Base-by-base conservation (phyloP, 1,284 basidiomycete genomes). In the Boletus mariae region DNA sequence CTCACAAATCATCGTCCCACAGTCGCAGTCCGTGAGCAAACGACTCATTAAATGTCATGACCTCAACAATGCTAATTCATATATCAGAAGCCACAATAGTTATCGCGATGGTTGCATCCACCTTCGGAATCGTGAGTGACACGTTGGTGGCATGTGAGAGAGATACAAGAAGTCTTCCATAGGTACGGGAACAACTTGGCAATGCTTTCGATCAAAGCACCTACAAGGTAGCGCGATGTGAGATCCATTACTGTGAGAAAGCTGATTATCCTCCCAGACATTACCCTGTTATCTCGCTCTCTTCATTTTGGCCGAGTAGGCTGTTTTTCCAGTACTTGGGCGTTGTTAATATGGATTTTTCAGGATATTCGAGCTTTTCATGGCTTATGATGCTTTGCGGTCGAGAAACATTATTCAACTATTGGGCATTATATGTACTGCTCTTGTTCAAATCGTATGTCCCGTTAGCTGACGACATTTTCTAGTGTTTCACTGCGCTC, bases 201-300 rank as follows among this genome's bases (percentile, higher is more conserved):
- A 4, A 54, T 6, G 49, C 71, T 31, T 76, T 86, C 48, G 65
- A 68, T 40, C 9, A 37, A 1, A 13, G 66, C 4, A 64, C 71
- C 59, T 84, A 84, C 71, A 86, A 85, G 73, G 85, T 82, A 54
- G 25, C 65, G 53, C 41, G 45, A 17, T 53, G 28, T 37, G 29
- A 34, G 17, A 15, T 31, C 13, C 40, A 20, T 32, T 50, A 8
- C 26, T 46, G 37, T 37, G 54, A 51, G 57, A 52, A 26, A 53
- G 44, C 50, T 55, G 49, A 58, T 52, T 20, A 40, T 41, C 38
- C 49, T 15, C 28, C 29, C 29, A 91, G 86, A 92, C 90, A n/a
- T 68, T 92, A 57, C 84, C 90, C 58, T 91, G 90, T 67, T 92
- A 90, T 68, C 80, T 92, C 9, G 87, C 87, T 3, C 75, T 92